phyloP scores from a whole-genome alignment of 495 filamentous ascomycete species.

The Trichoderma reesei region DNA sequence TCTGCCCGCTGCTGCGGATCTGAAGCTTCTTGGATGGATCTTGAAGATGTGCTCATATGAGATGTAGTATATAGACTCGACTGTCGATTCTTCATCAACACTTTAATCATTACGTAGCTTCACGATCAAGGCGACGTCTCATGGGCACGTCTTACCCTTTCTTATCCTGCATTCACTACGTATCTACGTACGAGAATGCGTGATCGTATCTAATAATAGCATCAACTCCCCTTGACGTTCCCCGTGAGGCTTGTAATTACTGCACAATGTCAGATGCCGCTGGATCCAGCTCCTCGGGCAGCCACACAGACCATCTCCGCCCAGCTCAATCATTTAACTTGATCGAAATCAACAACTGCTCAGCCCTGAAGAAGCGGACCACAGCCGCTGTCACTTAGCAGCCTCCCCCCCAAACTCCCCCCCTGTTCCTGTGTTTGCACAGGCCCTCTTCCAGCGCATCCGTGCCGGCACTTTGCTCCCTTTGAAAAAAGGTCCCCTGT shows the following conservation, averaged over 20 bases:
- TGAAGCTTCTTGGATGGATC: too few species aligned
- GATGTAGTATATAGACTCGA: too few species aligned
- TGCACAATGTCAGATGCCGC: too few species aligned
- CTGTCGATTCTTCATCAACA: too few species aligned
- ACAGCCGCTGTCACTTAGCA: slow-evolving; percentile 2
- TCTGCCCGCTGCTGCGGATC: not conserved
- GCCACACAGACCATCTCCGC: not conserved
- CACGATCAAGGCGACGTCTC: not conserved
- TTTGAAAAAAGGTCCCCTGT: not conserved
- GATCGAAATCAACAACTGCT: too few species aligned
- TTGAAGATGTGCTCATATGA: too few species aligned
- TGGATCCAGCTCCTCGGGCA: not conserved
- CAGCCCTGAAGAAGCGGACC: not conserved
- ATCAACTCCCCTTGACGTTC: not conserved
- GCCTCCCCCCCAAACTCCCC: too few species aligned
- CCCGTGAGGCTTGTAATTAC: too few species aligned
- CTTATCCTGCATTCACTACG: not conserved
- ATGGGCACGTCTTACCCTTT: not conserved
- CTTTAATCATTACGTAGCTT: not conserved
- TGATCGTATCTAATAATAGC: not conserved
- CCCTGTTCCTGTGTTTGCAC: not conserved
- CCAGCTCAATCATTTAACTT: too few species aligned
- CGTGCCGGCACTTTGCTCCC: too few species aligned
- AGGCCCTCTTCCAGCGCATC: not conserved
- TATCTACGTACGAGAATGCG: not conserved